A percentile compares a stretch with the other conserved stretches of the same genome.
phyloP scores from a whole-genome alignment of 1,284 basidiomycete species.

The Anthracocystis panici-leucophaei region DNA sequence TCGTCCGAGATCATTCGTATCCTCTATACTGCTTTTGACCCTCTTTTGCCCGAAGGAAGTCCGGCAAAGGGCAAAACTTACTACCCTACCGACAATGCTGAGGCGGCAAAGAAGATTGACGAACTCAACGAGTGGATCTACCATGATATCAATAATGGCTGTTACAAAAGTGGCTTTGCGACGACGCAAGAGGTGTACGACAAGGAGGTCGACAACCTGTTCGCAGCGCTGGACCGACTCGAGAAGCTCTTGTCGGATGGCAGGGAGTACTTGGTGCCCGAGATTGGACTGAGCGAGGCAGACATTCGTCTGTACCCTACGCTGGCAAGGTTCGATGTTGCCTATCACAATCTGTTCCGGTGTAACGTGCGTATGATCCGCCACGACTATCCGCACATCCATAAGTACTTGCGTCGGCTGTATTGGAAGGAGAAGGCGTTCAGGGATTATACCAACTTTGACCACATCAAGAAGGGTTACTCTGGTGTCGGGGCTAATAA shows the following conservation, averaged over 20 bases:
- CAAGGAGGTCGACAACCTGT: conserved; percentile 75
- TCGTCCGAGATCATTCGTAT: conserved; percentile 79
- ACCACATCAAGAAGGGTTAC: conserved; percentile 68
- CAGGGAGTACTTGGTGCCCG: conserved; percentile 85
- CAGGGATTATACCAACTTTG: conserved; percentile 85
- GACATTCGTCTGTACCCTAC: conserved; percentile 89
- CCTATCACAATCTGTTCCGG: conserved; percentile 88
- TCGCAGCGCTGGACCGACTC: conserved; percentile 81
- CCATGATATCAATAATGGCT: conserved; percentile 67
- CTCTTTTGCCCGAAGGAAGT: conserved; percentile 41
- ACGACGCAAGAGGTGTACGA: conserved; percentile 84
- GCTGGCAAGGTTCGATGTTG: conserved; percentile 81
- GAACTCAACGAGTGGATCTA: conserved; percentile 83
- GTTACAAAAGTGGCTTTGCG: conserved; percentile 85
- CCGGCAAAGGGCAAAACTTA: conserved; percentile 45
- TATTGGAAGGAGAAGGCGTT: conserved; percentile 92
- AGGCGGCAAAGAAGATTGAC: conserved; percentile 76
- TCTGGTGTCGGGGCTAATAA: conserved; percentile 21
- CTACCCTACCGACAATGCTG: conserved; percentile 74
- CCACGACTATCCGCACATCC: conserved; percentile 50
- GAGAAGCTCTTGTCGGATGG: conserved; percentile 80
- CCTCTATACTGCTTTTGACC: conserved; percentile 75
- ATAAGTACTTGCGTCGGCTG: conserved; percentile 79
- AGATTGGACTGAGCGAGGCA: conserved; percentile 82
- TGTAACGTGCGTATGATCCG: conserved; percentile 75